Base-by-base conservation (phyloP, 2,329 filamentous ascomycete species). In the Xylaria sp. region DNA sequence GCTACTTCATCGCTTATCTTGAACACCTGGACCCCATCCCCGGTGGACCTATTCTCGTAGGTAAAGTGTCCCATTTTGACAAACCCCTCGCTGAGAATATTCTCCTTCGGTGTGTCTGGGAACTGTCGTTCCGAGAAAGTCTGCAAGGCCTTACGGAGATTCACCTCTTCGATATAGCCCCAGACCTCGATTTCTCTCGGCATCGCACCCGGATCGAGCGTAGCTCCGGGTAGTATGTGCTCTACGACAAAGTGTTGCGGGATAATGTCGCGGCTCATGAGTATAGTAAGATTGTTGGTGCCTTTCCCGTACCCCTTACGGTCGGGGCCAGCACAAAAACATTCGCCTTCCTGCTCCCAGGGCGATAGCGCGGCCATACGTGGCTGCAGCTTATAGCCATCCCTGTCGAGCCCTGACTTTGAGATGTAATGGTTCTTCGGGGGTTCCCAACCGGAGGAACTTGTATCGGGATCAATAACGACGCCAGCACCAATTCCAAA, bases 281-380 rank as follows among this genome's bases (percentile, higher is more conserved):
- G 80, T 20, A 97, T 87, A 9, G 87, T 88, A 18, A 98, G 82
- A 63, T 70, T 69, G 61, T 89, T 87, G 1, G 90, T 88, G 46
- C 89, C 88, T 58, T 86, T 84, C 8, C 84, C 84, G 18, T 78
- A 76, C 12, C 80, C 80, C 18, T 82, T 81, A 15, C 78, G 78
- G 58, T 84, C 81, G 0, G 82, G 81, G 3, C 83, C 85, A 4
- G 91, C 90, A 79, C 95, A 98, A 92, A 94, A 98, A 80, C 94
- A 97, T 70, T 98, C 92, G 23, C 92, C 93, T 41, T 91, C 87
- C 58, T 97, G 92, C 10, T 90, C 84, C 94, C 94, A 97, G 3
- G 84, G 81, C 1, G 81, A 78, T 1, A 97, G 84, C 0, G 92
- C 93, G 0, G 84, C 79, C n/a, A 82, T 75, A 0, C 86, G 84